Evolutionary conservation across 164 flowering plant genomes (phyloP).

Genomic region (Dillenia turbinata): DNA sequence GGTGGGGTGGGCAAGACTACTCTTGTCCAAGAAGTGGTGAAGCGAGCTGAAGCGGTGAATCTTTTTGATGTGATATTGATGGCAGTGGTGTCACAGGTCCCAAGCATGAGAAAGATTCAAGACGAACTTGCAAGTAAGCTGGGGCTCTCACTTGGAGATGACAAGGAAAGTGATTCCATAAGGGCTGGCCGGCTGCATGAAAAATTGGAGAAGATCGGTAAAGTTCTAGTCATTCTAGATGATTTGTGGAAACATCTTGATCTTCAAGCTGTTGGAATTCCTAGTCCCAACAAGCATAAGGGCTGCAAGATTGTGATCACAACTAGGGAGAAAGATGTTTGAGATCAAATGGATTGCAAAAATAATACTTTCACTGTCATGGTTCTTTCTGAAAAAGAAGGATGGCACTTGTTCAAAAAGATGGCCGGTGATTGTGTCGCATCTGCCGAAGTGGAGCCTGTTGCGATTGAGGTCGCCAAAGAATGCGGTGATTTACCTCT

Average conservation of each 20-base stretch:
- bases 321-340: neutral
- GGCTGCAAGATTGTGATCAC: conserved; percentile 8
- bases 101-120: no score
- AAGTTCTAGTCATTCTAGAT: conserved; percentile 11
- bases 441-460: neutral
- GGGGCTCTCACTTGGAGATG: neutral
- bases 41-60: neutral
- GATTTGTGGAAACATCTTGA: conserved; percentile 10
- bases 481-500: conserved; percentile 9
- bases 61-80: neutral
- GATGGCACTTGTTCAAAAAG: conserved; percentile 1
- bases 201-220: conserved; percentile 2
- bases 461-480: neutral
- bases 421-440: neutral
- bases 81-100: conserved; percentile 4
- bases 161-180: neutral
- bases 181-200: neutral
- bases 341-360: neutral
- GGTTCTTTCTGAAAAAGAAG: neutral
- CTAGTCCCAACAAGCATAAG: neutral
- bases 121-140: neutral
- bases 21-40: conserved; percentile 6
- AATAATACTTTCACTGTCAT: neutral
- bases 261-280: conserved; percentile 7
- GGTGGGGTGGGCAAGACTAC: conserved; percentile 10